These are phyloP conservation scores for Oryza punctata DNA, from an alignment of 176 grass and related monocot genomes.

Conservation along the genomic window DNA sequence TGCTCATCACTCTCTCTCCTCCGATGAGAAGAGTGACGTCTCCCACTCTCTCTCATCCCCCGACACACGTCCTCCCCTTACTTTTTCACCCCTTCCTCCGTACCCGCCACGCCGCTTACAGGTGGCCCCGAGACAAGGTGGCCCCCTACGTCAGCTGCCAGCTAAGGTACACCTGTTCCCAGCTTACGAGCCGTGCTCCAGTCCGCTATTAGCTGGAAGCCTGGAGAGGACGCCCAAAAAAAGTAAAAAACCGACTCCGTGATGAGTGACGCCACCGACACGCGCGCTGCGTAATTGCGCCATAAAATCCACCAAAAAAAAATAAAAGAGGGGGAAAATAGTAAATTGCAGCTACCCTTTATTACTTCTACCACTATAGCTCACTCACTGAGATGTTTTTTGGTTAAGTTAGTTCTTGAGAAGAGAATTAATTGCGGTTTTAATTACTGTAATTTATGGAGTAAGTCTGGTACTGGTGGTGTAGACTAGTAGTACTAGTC, in stretches of 20 bases:
- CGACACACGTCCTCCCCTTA: constrained; percentile 43
- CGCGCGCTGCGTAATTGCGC: not conserved
- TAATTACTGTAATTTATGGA: not conserved
- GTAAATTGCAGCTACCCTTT: not conserved
- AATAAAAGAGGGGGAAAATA: too few relatives aligned
- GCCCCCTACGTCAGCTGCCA: constrained; percentile 36
- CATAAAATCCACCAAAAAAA: not conserved
- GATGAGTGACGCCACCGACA: constrained; percentile 41
- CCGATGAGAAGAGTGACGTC: constrained; percentile 5
- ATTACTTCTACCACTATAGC: not conserved
- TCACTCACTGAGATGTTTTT: not conserved
- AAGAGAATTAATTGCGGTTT: not conserved
- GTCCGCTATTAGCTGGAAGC: constrained; percentile 1
- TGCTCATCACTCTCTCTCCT: too few relatives aligned
- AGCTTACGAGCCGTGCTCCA: not conserved
- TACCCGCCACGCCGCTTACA: not conserved
- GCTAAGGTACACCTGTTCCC: constrained; percentile 12
- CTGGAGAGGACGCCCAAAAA: not conserved
- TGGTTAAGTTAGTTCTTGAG: not conserved
- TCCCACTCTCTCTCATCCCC: not conserved
- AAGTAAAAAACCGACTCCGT: not conserved
- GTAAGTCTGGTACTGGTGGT: not conserved
- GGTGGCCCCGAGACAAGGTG: not conserved
- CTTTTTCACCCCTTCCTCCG: not conserved
- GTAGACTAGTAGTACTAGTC: not conserved